Evolutionary conservation across 495 filamentous ascomycete genomes (phyloP).

Genomic region (Lichina pygmaea): DNA sequence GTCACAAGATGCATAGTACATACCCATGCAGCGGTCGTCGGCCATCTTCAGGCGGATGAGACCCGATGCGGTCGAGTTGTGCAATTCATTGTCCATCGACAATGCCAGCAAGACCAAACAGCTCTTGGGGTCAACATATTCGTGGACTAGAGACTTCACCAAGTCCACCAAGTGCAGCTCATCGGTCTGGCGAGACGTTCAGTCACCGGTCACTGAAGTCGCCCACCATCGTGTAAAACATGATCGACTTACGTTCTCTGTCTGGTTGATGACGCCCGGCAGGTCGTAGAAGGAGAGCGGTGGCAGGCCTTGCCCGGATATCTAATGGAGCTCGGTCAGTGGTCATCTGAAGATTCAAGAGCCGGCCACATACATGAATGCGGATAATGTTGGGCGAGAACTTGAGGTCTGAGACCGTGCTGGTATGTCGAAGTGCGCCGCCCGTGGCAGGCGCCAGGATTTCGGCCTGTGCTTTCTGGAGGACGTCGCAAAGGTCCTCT

Average conservation of each 20-base stretch:
- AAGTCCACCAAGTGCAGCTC: conserved; percentile 9
- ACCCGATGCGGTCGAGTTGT: conserved; percentile 11
- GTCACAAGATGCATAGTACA: not conserved
- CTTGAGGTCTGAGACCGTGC: conserved; percentile 6
- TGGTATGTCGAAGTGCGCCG: conserved; percentile 4
- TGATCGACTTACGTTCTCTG: conserved; percentile 7
- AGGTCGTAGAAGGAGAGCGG: conserved; percentile 13
- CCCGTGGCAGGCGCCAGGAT: conserved; percentile 8
- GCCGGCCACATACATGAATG: conserved; percentile 7
- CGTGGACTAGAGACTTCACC: conserved; percentile 6
- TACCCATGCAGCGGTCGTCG: conserved; percentile 12
- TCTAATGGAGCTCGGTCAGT: conserved; percentile 3
- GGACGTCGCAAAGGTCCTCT: conserved; percentile 7
- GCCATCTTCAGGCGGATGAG: conserved; percentile 7
- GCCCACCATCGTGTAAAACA: too few relatives aligned
- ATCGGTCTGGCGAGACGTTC: conserved; percentile 3
- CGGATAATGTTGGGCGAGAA: conserved; percentile 14
- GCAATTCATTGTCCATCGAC: conserved; percentile 11
- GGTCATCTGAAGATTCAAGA: not conserved
- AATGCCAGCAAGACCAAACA: conserved; percentile 11
- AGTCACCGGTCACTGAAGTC: not conserved
- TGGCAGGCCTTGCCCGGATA: conserved; percentile 11
- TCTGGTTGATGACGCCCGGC: conserved; percentile 11
- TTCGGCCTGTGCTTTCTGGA: conserved; percentile 8
- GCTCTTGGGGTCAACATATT: conserved; percentile 9